A percentile compares a stretch with the other conserved stretches of the same genome.
Conservation (phyloP, 2,329 filamentous ascomycete species). For the Sporothrix schenckii region DNA sequence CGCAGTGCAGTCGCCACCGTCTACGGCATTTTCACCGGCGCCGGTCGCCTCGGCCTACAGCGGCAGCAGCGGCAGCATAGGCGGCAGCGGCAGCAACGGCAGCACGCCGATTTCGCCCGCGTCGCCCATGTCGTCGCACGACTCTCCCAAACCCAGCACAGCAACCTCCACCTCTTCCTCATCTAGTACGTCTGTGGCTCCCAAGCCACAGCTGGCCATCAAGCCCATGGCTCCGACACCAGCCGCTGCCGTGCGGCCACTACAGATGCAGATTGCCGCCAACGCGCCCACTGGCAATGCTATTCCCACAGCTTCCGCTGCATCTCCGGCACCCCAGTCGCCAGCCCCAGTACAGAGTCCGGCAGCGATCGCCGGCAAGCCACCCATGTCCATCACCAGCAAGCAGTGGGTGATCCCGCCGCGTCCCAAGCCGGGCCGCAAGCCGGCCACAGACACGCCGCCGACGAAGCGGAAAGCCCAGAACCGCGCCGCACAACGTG, state of each 20-base stretch:
- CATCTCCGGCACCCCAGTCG: conserved; percentile 48
- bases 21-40: conserved; percentile 15
- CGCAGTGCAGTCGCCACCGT: conserved; percentile 27
- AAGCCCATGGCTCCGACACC: conserved; percentile 33
- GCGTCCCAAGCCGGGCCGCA: conserved; percentile 85
- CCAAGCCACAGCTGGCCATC: conserved; percentile 34
- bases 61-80: conserved; percentile 25
- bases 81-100: conserved; percentile 25
- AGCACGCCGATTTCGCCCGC: conserved; percentile 34
- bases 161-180: conserved; percentile 36
- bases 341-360: conserved; percentile 42
- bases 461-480: conserved; percentile 93
- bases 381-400: conserved; percentile 66
- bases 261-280: conserved; percentile 39
- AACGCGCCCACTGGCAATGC: conserved; percentile 44
- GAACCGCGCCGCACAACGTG: conserved; percentile 87
- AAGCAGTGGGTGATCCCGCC: conserved; percentile 87
- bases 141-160: conserved; percentile 32
- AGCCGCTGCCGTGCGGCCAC: conserved; percentile 36
- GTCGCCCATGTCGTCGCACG: conserved; percentile 31
- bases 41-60: conserved; percentile 25
- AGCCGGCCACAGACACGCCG: conserved; percentile 90
- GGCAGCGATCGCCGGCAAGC: conserved; percentile 40
- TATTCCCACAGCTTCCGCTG: conserved; percentile 54
- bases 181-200: conserved; percentile 29